phyloP scores from a whole-genome alignment of 108 stramenopile species.

The Mayamaea pseudoterrestris region DNA sequence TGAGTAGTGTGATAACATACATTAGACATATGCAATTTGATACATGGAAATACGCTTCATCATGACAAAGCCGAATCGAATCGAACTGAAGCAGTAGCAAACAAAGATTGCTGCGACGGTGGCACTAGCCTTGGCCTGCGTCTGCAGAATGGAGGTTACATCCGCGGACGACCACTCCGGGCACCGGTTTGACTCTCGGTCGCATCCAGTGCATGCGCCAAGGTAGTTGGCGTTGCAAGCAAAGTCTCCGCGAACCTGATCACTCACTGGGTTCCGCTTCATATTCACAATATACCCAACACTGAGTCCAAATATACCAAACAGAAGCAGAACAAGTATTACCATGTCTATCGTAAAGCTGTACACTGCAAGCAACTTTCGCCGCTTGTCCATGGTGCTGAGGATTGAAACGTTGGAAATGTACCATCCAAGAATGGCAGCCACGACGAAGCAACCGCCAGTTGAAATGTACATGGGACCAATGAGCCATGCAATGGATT shows the following conservation, averaged over 20 bases:
- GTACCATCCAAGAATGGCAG: constrained; percentile 47
- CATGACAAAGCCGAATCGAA: constrained; percentile 51
- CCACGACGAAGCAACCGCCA: constrained; percentile 40
- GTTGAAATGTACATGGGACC: constrained; percentile 37
- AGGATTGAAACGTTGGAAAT: constrained; percentile 46
- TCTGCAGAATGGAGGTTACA: constrained; percentile 44
- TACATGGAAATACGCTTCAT: constrained; percentile 48
- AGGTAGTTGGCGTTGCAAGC: constrained; percentile 45
- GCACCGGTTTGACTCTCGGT: constrained; percentile 20
- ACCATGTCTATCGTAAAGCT: constrained; percentile 43
- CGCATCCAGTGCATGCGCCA: constrained; percentile 46
- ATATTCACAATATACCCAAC: constrained; percentile 35
- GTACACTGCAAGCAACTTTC: constrained; percentile 36
- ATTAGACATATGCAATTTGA: constrained; percentile 77
- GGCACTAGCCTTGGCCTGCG: constrained; percentile 63
- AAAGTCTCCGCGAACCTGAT: constrained; percentile 25
- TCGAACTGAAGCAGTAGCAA: constrained; percentile 49
- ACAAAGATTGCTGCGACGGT: constrained; percentile 61
- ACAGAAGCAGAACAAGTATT: constrained; percentile 26
- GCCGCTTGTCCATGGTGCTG: constrained; percentile 50
- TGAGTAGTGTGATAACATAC: too few species aligned
- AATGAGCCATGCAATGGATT: constrained; percentile 35
- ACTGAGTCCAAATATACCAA: constrained; percentile 42
- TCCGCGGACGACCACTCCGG: constrained; percentile 67
- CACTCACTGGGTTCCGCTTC: constrained; percentile 19